Evolutionary conservation across 2,329 filamentous ascomycete species (phyloP).

Genomic region (Tolypocladium cylindrosporum): DNA sequence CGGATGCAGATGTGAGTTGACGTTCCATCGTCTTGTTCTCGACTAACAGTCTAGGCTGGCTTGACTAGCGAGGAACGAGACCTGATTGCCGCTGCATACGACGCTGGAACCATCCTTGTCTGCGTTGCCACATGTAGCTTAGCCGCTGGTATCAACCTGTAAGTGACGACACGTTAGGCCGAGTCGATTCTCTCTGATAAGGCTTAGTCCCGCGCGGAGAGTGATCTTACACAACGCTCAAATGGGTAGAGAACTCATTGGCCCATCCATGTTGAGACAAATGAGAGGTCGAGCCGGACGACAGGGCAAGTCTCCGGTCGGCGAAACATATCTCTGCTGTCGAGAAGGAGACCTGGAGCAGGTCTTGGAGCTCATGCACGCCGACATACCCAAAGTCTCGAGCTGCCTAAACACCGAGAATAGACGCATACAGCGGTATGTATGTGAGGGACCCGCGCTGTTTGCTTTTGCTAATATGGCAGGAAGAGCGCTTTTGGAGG

Average conservation of each 20-base stretch:
- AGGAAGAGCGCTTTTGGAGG: conserved; percentile 57
- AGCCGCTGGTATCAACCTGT: conserved; percentile 73
- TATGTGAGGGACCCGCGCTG: background rate
- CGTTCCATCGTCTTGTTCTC: background rate
- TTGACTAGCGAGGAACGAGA: conserved; percentile 69
- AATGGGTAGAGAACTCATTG: conserved; percentile 69
- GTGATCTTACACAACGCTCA: conserved; percentile 67
- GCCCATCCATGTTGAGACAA: conserved; percentile 68
- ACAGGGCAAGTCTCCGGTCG: conserved; percentile 68
- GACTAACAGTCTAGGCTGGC: conserved; percentile 38
- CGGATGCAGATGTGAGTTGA: conserved; percentile 24
- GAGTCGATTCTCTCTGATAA: conserved; percentile 5
- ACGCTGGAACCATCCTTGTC: conserved; percentile 55
- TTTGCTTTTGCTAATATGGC: background rate
- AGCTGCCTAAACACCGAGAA: conserved; percentile 61
- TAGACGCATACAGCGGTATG: conserved; percentile 54
- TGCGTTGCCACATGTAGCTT: conserved; percentile 71
- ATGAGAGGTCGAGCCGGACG: conserved; percentile 72
- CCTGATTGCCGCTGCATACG: conserved; percentile 60
- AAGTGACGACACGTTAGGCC: conserved; percentile 4
- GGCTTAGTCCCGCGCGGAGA: conserved; percentile 46
- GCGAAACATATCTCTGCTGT: conserved; percentile 71
- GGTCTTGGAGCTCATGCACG: conserved; percentile 60
- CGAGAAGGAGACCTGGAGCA: conserved; percentile 57
- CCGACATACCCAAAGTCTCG: conserved; percentile 58